These are phyloP conservation scores for Tremellales sp. DNA, from an alignment of 1,284 basidiomycete genomes.

Conservation along the genomic window DNA sequence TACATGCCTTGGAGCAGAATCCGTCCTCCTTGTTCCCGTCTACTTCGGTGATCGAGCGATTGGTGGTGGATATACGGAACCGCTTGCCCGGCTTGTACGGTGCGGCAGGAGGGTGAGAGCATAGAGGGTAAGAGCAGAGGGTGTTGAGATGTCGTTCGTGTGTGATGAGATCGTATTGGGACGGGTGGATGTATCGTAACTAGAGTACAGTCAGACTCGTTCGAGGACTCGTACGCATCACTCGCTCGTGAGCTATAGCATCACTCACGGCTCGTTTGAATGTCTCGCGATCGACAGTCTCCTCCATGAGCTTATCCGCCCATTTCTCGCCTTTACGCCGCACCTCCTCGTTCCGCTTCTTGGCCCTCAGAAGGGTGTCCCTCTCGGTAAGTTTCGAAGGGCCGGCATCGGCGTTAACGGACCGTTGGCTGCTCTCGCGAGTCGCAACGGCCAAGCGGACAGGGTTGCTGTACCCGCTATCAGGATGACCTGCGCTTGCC, in stretches of 20 bases:
- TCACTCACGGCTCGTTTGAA: constrained; percentile 27
- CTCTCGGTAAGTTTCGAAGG: background rate
- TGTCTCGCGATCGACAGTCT: constrained; percentile 14
- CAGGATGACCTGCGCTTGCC: no score
- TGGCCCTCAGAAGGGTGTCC: constrained; percentile 4
- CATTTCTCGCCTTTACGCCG: constrained; percentile 21
- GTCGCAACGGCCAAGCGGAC: background rate
- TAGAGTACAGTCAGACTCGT: background rate
- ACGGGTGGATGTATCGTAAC: constrained; percentile 14
- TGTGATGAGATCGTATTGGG: constrained; percentile 29
- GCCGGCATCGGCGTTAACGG: background rate
- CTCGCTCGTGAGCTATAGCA: background rate
- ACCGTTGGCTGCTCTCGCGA: no score
- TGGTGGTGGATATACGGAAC: constrained; percentile 21
- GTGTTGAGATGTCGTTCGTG: constrained; percentile 41
- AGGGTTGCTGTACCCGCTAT: no score
- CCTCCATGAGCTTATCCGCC: constrained; percentile 30
- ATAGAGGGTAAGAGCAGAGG: constrained; percentile 37
- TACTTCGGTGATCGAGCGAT: constrained; percentile 24
- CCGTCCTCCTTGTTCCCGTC: constrained; percentile 37
- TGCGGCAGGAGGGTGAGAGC: constrained; percentile 22
- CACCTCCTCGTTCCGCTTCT: constrained; percentile 10
- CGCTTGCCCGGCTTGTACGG: constrained; percentile 23
- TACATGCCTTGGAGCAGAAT: constrained; percentile 28
- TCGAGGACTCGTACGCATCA: background rate